These are phyloP conservation scores for Globisporangium acanthophoron DNA, from an alignment of 352 stramenopile genomes.

Conservation along the genomic window DNA sequence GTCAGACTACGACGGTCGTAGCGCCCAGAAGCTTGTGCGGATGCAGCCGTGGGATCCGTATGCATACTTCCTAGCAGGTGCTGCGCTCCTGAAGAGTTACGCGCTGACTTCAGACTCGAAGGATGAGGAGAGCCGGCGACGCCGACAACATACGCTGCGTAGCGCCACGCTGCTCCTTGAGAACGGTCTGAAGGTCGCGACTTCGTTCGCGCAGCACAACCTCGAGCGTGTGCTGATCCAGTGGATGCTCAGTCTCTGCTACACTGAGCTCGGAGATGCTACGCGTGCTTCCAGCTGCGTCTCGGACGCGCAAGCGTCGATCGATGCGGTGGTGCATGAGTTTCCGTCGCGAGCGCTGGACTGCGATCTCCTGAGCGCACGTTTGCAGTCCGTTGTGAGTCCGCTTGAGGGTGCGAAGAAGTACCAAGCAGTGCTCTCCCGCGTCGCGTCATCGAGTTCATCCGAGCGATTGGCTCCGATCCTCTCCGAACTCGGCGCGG, in stretches of 20 bases:
- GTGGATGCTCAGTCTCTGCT: constrained; percentile 30
- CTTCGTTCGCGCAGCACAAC: constrained; percentile 2
- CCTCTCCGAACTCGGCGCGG: constrained; percentile 48
- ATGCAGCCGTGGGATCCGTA: constrained; percentile 51
- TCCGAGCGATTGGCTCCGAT: constrained; percentile 28
- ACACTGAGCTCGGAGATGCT: constrained; percentile 11
- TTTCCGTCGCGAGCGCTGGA: constrained; percentile 6
- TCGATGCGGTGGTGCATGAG: constrained; percentile 16
- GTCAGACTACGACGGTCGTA: constrained; percentile 1
- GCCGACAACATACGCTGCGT: constrained; percentile 2
- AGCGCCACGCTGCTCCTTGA: constrained; percentile 27
- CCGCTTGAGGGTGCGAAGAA: constrained; percentile 19
- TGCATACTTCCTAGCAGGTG: constrained; percentile 44
- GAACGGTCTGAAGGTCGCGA: constrained; percentile 26
- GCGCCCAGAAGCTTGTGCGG: constrained; percentile 50
- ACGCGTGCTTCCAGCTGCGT: constrained; percentile 10
- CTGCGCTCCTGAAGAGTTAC: constrained; percentile 42
- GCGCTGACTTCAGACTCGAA: constrained; percentile 13
- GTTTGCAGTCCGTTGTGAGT: constrained; percentile 28
- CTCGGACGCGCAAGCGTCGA: constrained; percentile 17
- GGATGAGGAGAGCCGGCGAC: constrained; percentile 4
- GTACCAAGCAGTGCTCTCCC: constrained; percentile 24
- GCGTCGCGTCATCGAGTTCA: constrained; percentile 1
- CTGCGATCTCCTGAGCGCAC: constrained; percentile 36
- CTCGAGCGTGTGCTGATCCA: constrained; percentile 33